phyloP scores from a whole-genome alignment of 2,329 filamentous ascomycete species.

The Apiospora sp. region DNA sequence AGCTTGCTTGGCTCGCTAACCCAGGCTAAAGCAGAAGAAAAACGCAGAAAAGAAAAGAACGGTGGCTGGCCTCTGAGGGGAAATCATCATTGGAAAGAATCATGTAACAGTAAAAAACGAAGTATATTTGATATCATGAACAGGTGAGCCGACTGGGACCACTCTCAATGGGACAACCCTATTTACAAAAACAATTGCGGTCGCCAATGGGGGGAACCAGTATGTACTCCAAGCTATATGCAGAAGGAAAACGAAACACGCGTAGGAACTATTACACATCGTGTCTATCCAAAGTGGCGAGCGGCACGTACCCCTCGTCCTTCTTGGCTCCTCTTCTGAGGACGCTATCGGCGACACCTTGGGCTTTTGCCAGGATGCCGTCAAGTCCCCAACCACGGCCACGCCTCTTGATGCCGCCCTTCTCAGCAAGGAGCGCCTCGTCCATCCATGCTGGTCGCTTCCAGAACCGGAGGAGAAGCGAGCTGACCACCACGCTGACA shows the following conservation, averaged over 20 bases:
- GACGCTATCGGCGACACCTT: slow-evolving; percentile 49
- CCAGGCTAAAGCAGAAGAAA: neutral
- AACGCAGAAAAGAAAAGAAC: neutral
- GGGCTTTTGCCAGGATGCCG: slow-evolving; percentile 51
- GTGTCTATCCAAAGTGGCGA: slow-evolving; percentile 58
- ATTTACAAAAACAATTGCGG: neutral
- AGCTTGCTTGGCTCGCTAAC: neutral
- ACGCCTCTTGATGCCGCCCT: slow-evolving; percentile 54
- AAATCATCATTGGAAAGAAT: neutral
- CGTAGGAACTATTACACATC: slow-evolving; percentile 3
- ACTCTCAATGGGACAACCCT: neutral
- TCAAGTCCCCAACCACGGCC: slow-evolving; percentile 51
- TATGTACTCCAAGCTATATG: slow-evolving; percentile 8
- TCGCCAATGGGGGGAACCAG: slow-evolving; percentile 2
- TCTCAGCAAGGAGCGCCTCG: slow-evolving; percentile 68
- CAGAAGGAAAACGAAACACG: neutral
- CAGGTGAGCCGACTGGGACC: neutral
- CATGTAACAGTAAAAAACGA: neutral
- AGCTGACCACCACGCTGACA: slow-evolving; percentile 88
- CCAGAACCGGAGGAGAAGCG: slow-evolving; percentile 88
- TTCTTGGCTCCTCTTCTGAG: slow-evolving; percentile 44
- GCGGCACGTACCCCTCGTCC: slow-evolving; percentile 66
- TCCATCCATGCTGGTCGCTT: slow-evolving; percentile 87
- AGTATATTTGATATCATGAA: slow-evolving; percentile 20
- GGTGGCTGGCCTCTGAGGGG: neutral